phyloP scores from a whole-genome alignment of 495 filamentous ascomycete genomes.

The Penicillium roqueforti region DNA sequence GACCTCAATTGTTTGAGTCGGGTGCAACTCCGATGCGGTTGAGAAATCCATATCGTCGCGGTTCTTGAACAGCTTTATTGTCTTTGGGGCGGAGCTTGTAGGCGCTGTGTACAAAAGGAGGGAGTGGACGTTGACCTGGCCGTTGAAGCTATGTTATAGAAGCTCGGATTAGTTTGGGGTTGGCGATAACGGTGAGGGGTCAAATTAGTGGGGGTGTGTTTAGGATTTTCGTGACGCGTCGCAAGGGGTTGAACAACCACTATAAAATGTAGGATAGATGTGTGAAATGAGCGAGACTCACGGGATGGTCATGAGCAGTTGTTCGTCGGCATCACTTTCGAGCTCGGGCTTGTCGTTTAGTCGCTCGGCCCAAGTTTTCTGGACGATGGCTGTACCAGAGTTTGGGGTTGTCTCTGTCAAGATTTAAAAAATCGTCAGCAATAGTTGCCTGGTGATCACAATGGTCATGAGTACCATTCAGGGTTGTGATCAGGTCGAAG shows the following conservation, averaged over 20 bases:
- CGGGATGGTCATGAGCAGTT: conserved; percentile 90
- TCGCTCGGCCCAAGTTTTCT: conserved; percentile 86
- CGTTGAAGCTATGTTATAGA: conserved; percentile 76
- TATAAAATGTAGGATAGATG: not conserved
- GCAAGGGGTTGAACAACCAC: not conserved
- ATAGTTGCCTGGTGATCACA: not conserved
- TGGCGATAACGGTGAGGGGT: conserved; percentile 22
- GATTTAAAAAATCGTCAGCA: conserved; percentile 7
- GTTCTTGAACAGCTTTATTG: conserved; percentile 81
- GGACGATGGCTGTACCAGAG: conserved; percentile 69
- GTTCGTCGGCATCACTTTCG: conserved; percentile 83
- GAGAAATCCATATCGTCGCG: conserved; percentile 80
- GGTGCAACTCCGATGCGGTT: conserved; percentile 59
- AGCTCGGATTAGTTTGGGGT: conserved; percentile 6
- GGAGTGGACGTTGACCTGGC: conserved; percentile 85
- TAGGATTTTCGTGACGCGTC: not conserved
- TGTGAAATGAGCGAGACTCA: conserved; percentile 41
- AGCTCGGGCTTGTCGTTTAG: conserved; percentile 67
- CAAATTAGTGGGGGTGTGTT: conserved; percentile 18
- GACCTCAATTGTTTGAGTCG: conserved; percentile 76
- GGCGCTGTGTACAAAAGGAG: conserved; percentile 76
- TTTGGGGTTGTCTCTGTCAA: conserved; percentile 51
- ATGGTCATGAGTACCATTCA: conserved; percentile 56
- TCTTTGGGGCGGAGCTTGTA: conserved; percentile 68
- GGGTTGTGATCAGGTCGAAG: conserved; percentile 76